phyloP scores from a whole-genome alignment of 495 filamentous ascomycete genomes.

The Tuber indicum region DNA sequence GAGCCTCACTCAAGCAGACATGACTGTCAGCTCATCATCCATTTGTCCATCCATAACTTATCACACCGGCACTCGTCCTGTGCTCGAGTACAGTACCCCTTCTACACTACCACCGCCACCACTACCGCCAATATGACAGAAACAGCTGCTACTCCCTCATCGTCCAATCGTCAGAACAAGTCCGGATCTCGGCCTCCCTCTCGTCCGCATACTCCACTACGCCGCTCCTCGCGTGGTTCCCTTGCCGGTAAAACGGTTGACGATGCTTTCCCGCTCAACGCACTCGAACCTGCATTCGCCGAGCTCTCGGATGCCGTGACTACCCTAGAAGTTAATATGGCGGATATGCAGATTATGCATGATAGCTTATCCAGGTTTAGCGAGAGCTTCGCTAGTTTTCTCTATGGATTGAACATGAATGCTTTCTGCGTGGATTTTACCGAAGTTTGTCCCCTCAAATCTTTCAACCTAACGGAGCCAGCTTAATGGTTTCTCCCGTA shows the following conservation, averaged over 20 bases:
- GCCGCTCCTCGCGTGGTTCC: slow-evolving; percentile 82
- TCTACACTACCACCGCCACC: slow-evolving; percentile 8
- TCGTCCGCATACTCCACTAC: slow-evolving; percentile 86
- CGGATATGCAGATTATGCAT: slow-evolving; percentile 95
- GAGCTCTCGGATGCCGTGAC: slow-evolving; percentile 92
- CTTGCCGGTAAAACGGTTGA: slow-evolving; percentile 62
- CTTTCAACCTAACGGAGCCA: background rate
- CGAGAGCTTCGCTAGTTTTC: slow-evolving; percentile 89
- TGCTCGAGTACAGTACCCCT: background rate
- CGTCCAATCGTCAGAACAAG: slow-evolving; percentile 30
- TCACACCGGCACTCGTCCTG: background rate
- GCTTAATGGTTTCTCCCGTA: slow-evolving; percentile 15
- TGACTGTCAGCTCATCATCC: too few species aligned
- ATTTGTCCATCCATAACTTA: background rate
- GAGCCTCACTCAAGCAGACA: background rate
- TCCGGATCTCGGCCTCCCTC: slow-evolving; percentile 48
- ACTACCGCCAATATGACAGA: slow-evolving; percentile 28
- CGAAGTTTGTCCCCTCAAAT: slow-evolving; percentile 55
- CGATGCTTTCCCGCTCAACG: slow-evolving; percentile 67
- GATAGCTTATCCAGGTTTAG: slow-evolving; percentile 90
- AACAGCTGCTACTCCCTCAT: slow-evolving; percentile 49
- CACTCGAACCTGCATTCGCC: slow-evolving; percentile 80
- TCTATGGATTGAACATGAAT: slow-evolving; percentile 97
- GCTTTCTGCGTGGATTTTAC: slow-evolving; percentile 98
- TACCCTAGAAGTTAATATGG: slow-evolving; percentile 93